Evolutionary conservation across 1,284 basidiomycete genomes (phyloP).

Genomic region (Boletus sp.): DNA sequence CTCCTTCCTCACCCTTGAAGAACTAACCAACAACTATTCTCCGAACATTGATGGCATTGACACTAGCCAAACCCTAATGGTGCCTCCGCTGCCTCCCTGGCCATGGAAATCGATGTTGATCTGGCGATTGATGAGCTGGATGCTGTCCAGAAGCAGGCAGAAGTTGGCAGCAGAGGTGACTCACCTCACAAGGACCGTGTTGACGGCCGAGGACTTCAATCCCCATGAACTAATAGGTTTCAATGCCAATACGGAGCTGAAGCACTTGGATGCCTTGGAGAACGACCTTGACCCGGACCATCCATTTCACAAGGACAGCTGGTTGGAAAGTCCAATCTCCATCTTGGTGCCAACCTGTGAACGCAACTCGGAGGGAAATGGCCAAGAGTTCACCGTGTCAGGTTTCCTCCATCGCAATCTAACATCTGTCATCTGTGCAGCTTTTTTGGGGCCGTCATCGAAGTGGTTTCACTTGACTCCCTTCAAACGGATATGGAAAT

Average conservation of each 20-base stretch:
- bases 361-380: background rate
- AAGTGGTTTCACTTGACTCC: background rate
- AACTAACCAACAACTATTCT: background rate
- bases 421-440: background rate
- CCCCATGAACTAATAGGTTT: background rate
- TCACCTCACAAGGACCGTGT: background rate
- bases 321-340: background rate
- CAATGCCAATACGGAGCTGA: background rate
- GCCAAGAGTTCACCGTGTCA: background rate
- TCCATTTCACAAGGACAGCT: constrained; percentile 5
- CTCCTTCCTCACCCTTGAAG: background rate
- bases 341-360: background rate
- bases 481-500: background rate
- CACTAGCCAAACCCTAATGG: no score
- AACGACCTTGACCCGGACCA: background rate
- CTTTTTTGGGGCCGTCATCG: background rate
- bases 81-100: background rate
- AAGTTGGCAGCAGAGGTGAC: constrained; percentile 4
- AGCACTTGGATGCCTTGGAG: background rate
- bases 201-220: background rate
- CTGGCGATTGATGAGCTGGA: constrained; percentile 10
- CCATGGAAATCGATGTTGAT: background rate
- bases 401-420: background rate
- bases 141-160: background rate
- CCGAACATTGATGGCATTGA: no score